Percentiles rank a stretch among this genome's conserved stretches.
phyloP scores from a whole-genome alignment of 2,329 filamentous ascomycete species.

The Trichocomaceae sp. region DNA sequence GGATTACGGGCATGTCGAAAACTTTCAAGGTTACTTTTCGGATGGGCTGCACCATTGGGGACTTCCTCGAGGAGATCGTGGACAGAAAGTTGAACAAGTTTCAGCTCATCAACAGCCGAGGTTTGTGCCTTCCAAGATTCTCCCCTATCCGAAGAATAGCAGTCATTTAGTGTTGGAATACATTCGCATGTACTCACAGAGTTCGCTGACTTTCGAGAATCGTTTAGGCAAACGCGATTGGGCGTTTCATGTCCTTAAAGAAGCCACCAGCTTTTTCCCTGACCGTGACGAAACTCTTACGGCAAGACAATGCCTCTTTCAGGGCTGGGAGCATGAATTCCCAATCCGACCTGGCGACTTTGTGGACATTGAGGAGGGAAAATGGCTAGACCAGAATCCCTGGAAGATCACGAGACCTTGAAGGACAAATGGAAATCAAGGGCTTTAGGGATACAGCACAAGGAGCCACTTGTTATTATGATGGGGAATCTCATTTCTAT shows the following conservation, averaged over 20 bases:
- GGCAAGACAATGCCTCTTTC: not conserved
- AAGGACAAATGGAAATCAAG: not conserved
- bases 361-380: not conserved
- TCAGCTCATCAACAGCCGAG: not conserved
- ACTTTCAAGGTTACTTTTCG: not conserved
- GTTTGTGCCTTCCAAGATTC: not conserved
- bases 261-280: not conserved
- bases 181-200: not conserved
- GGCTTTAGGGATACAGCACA: not conserved
- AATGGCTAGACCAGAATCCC: not conserved
- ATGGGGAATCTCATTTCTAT: not conserved
- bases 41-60: not conserved
- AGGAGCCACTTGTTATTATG: not conserved
- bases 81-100: slow-evolving; percentile 5
- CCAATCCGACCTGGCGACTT: slow-evolving; percentile 5
- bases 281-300: not conserved
- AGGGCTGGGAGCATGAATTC: slow-evolving; percentile 5
- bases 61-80: slow-evolving; percentile 1
- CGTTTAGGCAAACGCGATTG: slow-evolving; percentile 2
- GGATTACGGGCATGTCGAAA: slow-evolving; percentile 2
- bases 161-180: no score
- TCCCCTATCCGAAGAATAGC: no score
- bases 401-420: not conserved
- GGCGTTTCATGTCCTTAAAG: not conserved
- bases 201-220: not conserved